phyloP scores from a whole-genome alignment of 805 yeast species.

The Candida piceae region DNA sequence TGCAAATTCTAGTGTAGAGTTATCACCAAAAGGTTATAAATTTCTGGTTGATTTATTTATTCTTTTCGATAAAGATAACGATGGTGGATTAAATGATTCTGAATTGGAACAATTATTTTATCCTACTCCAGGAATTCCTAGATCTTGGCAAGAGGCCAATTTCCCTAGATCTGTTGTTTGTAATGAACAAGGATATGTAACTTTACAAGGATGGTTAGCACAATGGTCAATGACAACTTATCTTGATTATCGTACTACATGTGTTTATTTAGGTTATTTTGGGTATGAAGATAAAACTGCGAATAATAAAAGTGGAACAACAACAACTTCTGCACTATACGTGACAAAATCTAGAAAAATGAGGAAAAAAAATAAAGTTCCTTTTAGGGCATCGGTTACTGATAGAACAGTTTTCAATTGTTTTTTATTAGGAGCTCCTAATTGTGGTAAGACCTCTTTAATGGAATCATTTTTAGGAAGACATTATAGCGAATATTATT shows the following conservation, averaged over 20 bases:
- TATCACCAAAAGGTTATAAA: constrained; percentile 87
- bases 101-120: constrained; percentile 69
- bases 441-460: constrained; percentile 83
- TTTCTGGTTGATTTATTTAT: constrained; percentile 87
- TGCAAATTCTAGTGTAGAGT: constrained; percentile 73
- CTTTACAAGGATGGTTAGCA: constrained; percentile 97
- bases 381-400: constrained; percentile 59
- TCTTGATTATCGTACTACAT: constrained; percentile 74
- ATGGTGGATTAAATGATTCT: constrained; percentile 80
- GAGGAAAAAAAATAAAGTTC: constrained; percentile 59
- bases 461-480: constrained; percentile 78
- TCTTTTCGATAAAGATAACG: constrained; percentile 89
- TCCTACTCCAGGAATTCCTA: constrained; percentile 93
- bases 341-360: constrained; percentile 77
- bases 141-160: constrained; percentile 75
- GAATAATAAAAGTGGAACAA: constrained; percentile 11
- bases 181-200: constrained; percentile 83
- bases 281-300: constrained; percentile 61
- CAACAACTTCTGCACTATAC: constrained; percentile 50
- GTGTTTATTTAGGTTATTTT: constrained; percentile 83
- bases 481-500: constrained; percentile 60
- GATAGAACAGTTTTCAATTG: constrained; percentile 94
- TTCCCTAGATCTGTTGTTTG: constrained; percentile 88
- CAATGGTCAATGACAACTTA: constrained; percentile 98
- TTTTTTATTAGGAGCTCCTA: constrained; percentile 77